These are phyloP conservation scores for Echeveria elegans DNA, from an alignment of 164 flowering plant species.

Conservation along the genomic window DNA sequence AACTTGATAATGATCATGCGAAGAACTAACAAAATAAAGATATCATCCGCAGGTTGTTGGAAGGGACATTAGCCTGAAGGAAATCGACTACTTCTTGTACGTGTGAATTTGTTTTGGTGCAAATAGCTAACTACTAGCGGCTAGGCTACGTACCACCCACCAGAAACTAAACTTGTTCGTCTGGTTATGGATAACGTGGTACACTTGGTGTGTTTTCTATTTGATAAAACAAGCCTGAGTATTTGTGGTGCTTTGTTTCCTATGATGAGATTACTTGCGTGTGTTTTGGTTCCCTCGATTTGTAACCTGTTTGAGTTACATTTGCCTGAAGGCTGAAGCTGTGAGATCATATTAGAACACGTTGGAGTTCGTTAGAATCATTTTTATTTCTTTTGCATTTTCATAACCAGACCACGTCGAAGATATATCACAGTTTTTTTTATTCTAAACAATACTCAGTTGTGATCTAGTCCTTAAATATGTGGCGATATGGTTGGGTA, in stretches of 20 bases:
- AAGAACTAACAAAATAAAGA: slow-evolving; percentile 6
- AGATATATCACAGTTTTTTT: too few relatives aligned
- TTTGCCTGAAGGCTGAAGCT: too few relatives aligned
- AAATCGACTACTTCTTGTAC: not conserved
- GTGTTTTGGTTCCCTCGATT: not conserved
- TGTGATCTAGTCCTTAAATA: too few relatives aligned
- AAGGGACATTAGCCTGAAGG: not conserved
- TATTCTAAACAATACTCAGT: too few relatives aligned
- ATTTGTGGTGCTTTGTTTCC: not conserved
- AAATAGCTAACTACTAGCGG: not conserved
- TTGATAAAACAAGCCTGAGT: not conserved
- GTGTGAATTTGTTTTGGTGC: not conserved
- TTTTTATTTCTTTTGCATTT: too few relatives aligned
- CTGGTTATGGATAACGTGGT: not conserved
- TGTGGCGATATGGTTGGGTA: too few relatives aligned
- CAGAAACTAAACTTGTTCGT: not conserved
- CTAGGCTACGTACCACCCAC: not conserved
- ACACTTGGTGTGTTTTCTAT: not conserved
- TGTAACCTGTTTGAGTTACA: not conserved
- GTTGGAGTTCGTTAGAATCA: too few relatives aligned
- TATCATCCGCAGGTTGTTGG: not conserved
- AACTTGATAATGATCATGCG: slow-evolving; percentile 20
- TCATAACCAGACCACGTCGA: too few relatives aligned
- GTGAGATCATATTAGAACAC: too few relatives aligned
- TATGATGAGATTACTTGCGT: not conserved